Conservation (phyloP, 441 rosid species). For the Kokia cookei region DNA sequence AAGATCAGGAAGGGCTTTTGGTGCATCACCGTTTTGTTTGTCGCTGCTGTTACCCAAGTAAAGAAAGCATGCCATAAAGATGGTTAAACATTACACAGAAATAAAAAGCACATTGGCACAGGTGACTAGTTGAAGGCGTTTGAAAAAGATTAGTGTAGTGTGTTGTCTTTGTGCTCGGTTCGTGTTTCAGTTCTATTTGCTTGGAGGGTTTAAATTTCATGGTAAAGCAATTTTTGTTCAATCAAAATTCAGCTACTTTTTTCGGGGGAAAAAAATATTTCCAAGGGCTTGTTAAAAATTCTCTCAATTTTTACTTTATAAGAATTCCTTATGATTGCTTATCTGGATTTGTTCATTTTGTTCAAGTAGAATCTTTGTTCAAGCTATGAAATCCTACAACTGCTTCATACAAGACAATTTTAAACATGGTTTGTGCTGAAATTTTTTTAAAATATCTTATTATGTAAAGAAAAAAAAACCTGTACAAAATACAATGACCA, state of each 20-base stretch:
- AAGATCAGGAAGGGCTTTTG: constrained; percentile 9
- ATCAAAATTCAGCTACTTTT: constrained; percentile 11
- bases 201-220: constrained; percentile 16
- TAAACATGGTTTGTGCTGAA: too few species aligned
- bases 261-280: not conserved
- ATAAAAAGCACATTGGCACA: constrained; percentile 24
- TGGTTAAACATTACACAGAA: constrained; percentile 20
- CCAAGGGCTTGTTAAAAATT: not conserved
- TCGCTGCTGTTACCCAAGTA: not conserved
- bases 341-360: not conserved
- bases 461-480: too few species aligned
- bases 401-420: not conserved
- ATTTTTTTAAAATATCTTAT: too few species aligned
- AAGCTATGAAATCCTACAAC: not conserved
- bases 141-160: constrained; percentile 17
- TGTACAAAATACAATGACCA: too few species aligned
- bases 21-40: constrained; percentile 4
- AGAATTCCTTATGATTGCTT: not conserved
- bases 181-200: constrained; percentile 11
- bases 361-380: not conserved
- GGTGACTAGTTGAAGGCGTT: constrained; percentile 1
- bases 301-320: not conserved
- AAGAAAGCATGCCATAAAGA: constrained; percentile 15
- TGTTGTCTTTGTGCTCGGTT: constrained; percentile 8
- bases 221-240: constrained; percentile 24